These are phyloP conservation scores for Crotalaria pallida DNA, from an alignment of 306 rosid species.

Conservation along the genomic window DNA sequence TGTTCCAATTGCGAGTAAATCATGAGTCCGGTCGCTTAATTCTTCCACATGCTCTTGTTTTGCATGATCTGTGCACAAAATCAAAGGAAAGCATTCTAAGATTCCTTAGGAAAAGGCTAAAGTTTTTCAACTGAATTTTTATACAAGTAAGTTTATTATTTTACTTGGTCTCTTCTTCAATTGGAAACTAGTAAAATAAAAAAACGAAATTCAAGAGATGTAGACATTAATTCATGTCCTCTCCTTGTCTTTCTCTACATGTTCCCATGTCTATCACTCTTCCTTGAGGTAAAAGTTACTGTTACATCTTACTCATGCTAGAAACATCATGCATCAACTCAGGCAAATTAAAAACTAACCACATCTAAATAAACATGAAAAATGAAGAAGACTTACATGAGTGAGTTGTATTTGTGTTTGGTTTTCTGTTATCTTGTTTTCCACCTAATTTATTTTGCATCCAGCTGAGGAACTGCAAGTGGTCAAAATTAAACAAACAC, in stretches of 20 bases:
- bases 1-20: constrained; percentile 85
- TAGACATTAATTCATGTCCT: background rate
- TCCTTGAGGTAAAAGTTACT: constrained; percentile 29
- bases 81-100: background rate
- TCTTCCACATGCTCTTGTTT: constrained; percentile 87
- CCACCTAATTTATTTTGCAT: constrained; percentile 80
- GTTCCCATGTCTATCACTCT: background rate
- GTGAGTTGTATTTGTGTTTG: constrained; percentile 34
- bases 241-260: constrained; percentile 13
- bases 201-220: background rate
- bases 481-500: background rate
- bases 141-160: background rate
- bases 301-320: background rate
- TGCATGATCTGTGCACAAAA: constrained; percentile 40
- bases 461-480: constrained; percentile 81
- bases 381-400: constrained; percentile 46
- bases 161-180: background rate
- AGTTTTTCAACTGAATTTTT: background rate
- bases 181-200: background rate
- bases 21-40: constrained; percentile 91
- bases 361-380: background rate
- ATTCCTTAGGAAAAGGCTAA: background rate
- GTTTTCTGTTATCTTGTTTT: constrained; percentile 56
- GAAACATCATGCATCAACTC: background rate
- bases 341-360: background rate